Base-by-base conservation (phyloP, 208 protist species). In the Crithidia thermophila region DNA sequence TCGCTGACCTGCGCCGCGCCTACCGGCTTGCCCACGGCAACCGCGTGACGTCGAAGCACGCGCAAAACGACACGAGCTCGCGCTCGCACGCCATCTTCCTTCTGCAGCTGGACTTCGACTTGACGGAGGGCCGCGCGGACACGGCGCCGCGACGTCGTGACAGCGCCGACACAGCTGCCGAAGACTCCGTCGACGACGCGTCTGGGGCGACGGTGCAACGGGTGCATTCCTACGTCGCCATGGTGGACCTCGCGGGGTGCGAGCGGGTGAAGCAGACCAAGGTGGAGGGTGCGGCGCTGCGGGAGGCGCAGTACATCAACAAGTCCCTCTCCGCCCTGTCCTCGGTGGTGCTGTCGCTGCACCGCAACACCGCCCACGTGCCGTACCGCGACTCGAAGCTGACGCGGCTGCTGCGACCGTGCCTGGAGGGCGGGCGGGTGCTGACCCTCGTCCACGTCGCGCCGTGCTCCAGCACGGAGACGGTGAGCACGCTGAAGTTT, bases 201-300 rank as follows among this genome's bases (percentile, higher is more conserved):
- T 40, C 43, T 5, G 59, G 36, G 25, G 63, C 47, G 61, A 45
- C 31, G 30, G 46, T 60, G 45, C 60, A 77, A 51, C 72, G 65
- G 28, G 58, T 90, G 40, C 75, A 77, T 46, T 96, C 91, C 14
- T 94, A 88, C 62, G 85, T 94, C 37, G 87, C 87, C 20, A 81
- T 99, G 65, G 98, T 99, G 8, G 98, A 99, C 81, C 83, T 99
- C 7, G 98, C 98, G 0, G 98, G 98, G 11, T 97, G 93, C 28
- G 98, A 99, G 86, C 90, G 98, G 30, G 75, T 91, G 18, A 88
- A 93, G 47, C 80, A 97, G 56, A 98, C 98, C 11, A 82, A 91
- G 67, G 90, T 93, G 27, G 83, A 90, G 55, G 90, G 91, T 11
- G 62, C 47, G 5, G 84, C 79, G 20, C 70, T 96, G 52, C 77